Base-by-base conservation (phyloP, 179 eudicot species). In the Nepenthes alata region DNA sequence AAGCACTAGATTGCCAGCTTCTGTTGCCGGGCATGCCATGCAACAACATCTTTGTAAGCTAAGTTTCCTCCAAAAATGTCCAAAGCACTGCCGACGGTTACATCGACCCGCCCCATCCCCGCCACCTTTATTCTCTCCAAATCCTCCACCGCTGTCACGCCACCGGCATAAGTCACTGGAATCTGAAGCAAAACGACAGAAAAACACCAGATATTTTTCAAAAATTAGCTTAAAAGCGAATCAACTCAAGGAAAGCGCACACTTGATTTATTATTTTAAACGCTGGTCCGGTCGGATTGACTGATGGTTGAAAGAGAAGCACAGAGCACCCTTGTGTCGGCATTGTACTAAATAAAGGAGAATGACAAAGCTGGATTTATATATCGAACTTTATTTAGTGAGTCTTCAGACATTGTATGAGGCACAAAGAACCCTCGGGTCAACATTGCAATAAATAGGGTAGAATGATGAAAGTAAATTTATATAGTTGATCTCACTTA, bases 11-110 rank as follows among this genome's bases (percentile, higher is more conserved):
- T 55, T 35, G 54, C 37, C 58, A 38, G 3, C 36, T 41, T 41
- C 45, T 41, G 6, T 41, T 41, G 62, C 54, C 68, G 65, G 35
- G 37, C 45, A 53, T 76, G 74, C 76, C 80, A 76, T 50, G 68
- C 74, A 39, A 76, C 76, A 35, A 76, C 76, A 58, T 76, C 80
- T 45, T 65, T 61, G 68, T 76, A 76, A 3, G 68, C 49, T 45
- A 76, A 61, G 55, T 36, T 65, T 15, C 80, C 80, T 10, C 80
- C 76, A 60, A 76, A 76, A 48, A 90, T 81, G 68, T 85, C 89
- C 79, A 90, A 76, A 57, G 97, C 97, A 70, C 97, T 90, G 34
- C 97, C 97, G n/a, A 90, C 89, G 2, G 97, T 89, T 57, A 71
- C 87, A 74, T 83, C 85, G 35, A 82, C 89, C 3, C 75, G 84